Evolutionary conservation across 1,139 yeast genomes (phyloP).

Genomic region (Candida glucosophila): DNA sequence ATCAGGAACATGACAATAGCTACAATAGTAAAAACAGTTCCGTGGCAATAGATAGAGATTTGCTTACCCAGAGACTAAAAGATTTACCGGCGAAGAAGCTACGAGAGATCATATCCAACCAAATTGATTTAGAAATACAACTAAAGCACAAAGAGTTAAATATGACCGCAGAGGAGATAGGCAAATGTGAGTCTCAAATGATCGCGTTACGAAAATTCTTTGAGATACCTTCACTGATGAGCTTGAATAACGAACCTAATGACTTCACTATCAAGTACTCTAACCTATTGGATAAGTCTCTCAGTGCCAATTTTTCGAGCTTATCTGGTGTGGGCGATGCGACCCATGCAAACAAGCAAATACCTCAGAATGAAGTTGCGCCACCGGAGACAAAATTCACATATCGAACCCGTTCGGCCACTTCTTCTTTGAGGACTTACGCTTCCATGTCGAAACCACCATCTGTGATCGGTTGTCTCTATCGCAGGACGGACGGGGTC

Average conservation of each 20-base stretch:
- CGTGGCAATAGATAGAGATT: conserved; percentile 6
- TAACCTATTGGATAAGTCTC: conserved; percentile 26
- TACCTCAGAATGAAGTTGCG: conserved; percentile 1
- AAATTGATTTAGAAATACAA: conserved; percentile 62
- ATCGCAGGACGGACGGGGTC: conserved; percentile 65
- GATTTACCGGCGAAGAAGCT: conserved; percentile 30
- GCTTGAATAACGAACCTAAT: conserved; percentile 35
- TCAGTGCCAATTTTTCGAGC: conserved; percentile 22
- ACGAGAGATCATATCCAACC: conserved; percentile 34
- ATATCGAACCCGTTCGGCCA: conserved; percentile 42
- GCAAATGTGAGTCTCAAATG: conserved; percentile 57
- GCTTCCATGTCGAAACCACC: conserved; percentile 13
- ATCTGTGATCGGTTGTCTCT: conserved; percentile 47
- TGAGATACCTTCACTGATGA: conserved; percentile 33
- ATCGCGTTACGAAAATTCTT: conserved; percentile 45
- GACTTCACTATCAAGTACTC: conserved; percentile 44
- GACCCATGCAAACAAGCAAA: conserved; percentile 1
- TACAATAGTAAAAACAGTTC: background rate
- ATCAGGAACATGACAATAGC: background rate
- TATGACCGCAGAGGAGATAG: conserved; percentile 52
- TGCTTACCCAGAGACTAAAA: conserved; percentile 17
- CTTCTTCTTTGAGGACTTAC: conserved; percentile 40
- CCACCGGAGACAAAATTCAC: conserved; percentile 12
- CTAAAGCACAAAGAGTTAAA: conserved; percentile 61
- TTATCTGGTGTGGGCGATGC: conserved; percentile 6